Conservation (phyloP, 768 basidiomycete species). For the Leucocoprinus leucothites region DNA sequence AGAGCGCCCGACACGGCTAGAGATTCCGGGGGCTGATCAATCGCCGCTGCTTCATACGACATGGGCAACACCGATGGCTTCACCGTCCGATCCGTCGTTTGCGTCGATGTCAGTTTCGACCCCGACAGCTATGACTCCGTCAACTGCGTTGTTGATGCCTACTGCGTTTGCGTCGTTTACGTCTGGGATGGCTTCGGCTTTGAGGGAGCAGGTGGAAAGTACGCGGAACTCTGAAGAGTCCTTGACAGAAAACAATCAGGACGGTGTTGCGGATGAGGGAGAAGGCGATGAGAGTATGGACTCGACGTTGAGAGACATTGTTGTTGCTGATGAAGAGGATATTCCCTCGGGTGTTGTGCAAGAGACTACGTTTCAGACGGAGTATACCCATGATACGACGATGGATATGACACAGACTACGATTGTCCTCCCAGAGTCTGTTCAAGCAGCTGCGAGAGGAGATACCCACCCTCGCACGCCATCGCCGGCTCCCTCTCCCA, state of each 20-base stretch:
- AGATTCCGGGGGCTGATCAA: conserved; percentile 15
- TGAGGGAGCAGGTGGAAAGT: conserved; percentile 34
- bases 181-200: conserved; percentile 33
- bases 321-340: conserved; percentile 47
- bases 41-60: conserved; percentile 38
- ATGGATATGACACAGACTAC: conserved; percentile 12
- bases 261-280: too few species aligned
- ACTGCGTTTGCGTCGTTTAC: background rate
- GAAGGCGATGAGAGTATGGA: conserved; percentile 9
- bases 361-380: conserved; percentile 5
- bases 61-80: conserved; percentile 34
- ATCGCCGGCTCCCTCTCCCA: conserved; percentile 14
- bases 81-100: conserved; percentile 19
- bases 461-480: conserved; percentile 21
- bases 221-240: conserved; percentile 14
- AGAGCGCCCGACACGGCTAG: conserved; percentile 29
- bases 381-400: conserved; percentile 6
- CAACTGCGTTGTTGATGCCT: conserved; percentile 16
- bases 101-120: conserved; percentile 17
- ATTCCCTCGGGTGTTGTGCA: conserved; percentile 23
- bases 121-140: conserved; percentile 15
- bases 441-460: conserved; percentile 14
- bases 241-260: too few species aligned
- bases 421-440: conserved; percentile 24
- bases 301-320: conserved; percentile 28